Percentiles rank a stretch among this genome's conserved stretches.
Conservation (phyloP, 495 filamentous ascomycete species). For the Chaetomium fimeti region DNA sequence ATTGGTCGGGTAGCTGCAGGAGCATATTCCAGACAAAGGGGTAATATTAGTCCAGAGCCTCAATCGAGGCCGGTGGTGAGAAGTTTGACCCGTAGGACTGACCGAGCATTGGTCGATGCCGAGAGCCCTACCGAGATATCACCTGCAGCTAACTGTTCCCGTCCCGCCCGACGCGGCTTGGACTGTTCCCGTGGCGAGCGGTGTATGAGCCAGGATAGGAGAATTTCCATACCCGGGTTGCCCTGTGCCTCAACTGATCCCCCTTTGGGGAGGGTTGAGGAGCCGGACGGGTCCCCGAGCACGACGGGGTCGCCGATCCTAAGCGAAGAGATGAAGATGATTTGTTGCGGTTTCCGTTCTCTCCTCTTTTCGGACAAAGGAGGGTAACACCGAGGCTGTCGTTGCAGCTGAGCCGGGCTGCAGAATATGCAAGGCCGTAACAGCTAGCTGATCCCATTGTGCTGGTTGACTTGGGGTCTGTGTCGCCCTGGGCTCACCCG, state of each 20-base stretch:
- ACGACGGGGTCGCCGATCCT: conserved; percentile 9
- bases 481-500: not conserved
- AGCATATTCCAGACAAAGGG: not conserved
- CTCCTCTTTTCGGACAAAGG: conserved; percentile 7
- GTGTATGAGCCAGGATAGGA: not conserved
- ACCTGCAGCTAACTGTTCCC: conserved; percentile 7
- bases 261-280: not conserved
- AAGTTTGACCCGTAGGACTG: not conserved
- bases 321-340: not conserved
- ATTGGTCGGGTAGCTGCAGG: not conserved
- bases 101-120: not conserved
- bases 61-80: not conserved
- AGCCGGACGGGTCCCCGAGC: conserved; percentile 3
- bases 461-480: not conserved
- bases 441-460: not conserved
- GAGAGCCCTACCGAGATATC: conserved; percentile 2
- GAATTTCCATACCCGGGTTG: not conserved
- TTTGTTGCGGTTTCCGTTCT: conserved; percentile 4
- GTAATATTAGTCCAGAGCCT: not conserved
- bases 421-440: conserved; percentile 2
- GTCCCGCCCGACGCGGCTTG: not conserved
- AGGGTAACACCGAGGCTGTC: conserved; percentile 8
- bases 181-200: not conserved
- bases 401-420: not conserved
- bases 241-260: not conserved